Evolutionary conservation across 164 flowering plant genomes (phyloP).

Genomic region (Liriodendron chinense): DNA sequence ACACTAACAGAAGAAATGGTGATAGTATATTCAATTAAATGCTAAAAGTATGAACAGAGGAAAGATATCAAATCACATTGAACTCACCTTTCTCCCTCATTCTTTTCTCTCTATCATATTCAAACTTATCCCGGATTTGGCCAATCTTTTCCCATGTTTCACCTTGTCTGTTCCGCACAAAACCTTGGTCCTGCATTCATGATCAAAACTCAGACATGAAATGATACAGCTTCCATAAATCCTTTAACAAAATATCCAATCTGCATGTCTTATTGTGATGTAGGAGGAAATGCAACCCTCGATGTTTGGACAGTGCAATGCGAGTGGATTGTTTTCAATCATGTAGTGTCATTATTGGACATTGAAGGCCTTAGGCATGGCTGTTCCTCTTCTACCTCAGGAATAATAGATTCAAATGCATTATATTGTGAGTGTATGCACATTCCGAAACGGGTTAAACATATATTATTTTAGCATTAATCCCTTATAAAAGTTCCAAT

Average conservation of each 20-base stretch:
- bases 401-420: not conserved
- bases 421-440: not conserved
- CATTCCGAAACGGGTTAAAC: not conserved
- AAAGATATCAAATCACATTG: not conserved
- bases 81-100: conserved; percentile 85
- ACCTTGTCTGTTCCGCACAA: conserved; percentile 40
- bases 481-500: too few species aligned
- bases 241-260: not conserved
- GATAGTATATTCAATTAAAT: not conserved
- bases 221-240: not conserved
- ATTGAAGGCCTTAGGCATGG: not conserved
- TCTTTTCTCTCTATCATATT: conserved; percentile 84
- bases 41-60: not conserved
- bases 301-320: not conserved
- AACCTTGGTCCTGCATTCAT: conserved; percentile 54
- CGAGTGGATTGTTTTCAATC: not conserved
- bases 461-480: not conserved
- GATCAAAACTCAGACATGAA: not conserved
- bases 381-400: not conserved
- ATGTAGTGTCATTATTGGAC: not conserved
- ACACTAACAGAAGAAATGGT: too few species aligned
- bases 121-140: conserved; percentile 86
- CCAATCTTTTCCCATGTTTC: conserved; percentile 61
- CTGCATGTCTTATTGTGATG: not conserved
- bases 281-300: not conserved